Base-by-base conservation (phyloP, 345 rosid species). In the Leavenworthia alabamica region DNA sequence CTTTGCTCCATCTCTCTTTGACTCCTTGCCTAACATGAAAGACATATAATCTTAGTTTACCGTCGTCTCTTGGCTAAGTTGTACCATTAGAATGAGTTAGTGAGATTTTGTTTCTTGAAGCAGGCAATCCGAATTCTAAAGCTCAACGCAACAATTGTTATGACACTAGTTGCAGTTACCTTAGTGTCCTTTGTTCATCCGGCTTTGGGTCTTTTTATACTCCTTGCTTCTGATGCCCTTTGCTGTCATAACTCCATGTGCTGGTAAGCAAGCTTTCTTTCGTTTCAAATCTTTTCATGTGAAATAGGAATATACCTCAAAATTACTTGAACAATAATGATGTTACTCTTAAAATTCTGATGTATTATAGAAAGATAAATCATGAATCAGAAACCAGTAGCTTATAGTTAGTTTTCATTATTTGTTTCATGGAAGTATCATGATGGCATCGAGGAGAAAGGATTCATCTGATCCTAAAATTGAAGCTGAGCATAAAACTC, bases 161-260 rank as follows among this genome's bases (percentile, higher is more conserved):
- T 81, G 51, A 69, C 84, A 60, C 66, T 79, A 49, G 74, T 50
- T 48, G 88, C 90, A 32, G 77, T 82, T 77, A 59, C 72, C 56
- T 74, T 89, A 75, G 90, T 78, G 39, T 77, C 82, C 75, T 72
- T 87, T 54, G 82, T 93, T 66, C 99, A 89, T 76, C 97, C 97
- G 4, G 92, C 96, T 4, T 74, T 93, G 79, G 96, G 97, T 73
- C 79, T 93, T 55, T 77, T 80, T 56, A 67, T 82, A 59, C 85
- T 87, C 64, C 73, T 86, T 8, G 73, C 73, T 24, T 78, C 76
- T 64, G 90, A 89, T 75, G 88, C 79, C 49, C 60, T 81, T 15
- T 77, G 87, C 75, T 89, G 92, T 77, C 92, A 93, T 76, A 72
- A 55, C 72, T 82, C 96, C 24, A 64, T 93, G 68, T 87, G 83